Base-by-base conservation (phyloP, 2,329 filamentous ascomycete species). In the Talaromyces islandicus region DNA sequence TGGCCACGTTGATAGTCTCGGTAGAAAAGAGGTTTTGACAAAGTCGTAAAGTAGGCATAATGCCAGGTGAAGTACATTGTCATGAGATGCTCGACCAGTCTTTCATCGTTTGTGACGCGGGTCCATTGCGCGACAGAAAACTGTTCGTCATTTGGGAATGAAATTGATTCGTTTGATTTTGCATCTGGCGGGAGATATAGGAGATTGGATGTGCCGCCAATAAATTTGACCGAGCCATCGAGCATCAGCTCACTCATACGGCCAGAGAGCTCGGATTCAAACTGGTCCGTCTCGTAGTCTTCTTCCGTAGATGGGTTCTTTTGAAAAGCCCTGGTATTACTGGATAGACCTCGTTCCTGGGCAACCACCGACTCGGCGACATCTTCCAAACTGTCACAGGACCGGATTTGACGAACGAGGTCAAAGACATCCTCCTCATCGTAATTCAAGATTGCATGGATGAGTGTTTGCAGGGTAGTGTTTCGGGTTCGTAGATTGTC, bases 21-120 rank as follows among this genome's bases (percentile, higher is more conserved):
- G 70, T 90, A 92, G 71, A 99, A 97, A 32, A 96, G 78, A 41
- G 83, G 86, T 72, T 91, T 95, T 12, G 92, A 93, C 7, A 97
- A 80, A 0, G 90, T 94, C 4, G 92, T 93, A 73, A 97, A 99
- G 76, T 94, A 97, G 19, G 92, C 88, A 74, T 97, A 97, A 75
- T 97, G 94, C 89, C 93, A 97, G 67, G 88, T 91, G 77, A 97
- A 97, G 76, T 99, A 99, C 90, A 97, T 92, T 69, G 92, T 93
- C 71, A 99, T 85, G 19, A 99, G 84, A 73, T 97, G 93, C 17
- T 87, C 84, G 66, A 97, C 86, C 52, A 96, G 81, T 58, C 89
- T 84, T 25, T 86, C 82, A 71, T 97, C 91, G 56, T 86, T 81
- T 1, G 91, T 96, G 52, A 96, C 91, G 17, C 82, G 85, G 0